Percentiles rank a stretch among this genome's conserved stretches.
These are phyloP conservation scores for Chimonanthus salicifolius DNA, from an alignment of 164 flowering plant species.

Conservation along the genomic window DNA sequence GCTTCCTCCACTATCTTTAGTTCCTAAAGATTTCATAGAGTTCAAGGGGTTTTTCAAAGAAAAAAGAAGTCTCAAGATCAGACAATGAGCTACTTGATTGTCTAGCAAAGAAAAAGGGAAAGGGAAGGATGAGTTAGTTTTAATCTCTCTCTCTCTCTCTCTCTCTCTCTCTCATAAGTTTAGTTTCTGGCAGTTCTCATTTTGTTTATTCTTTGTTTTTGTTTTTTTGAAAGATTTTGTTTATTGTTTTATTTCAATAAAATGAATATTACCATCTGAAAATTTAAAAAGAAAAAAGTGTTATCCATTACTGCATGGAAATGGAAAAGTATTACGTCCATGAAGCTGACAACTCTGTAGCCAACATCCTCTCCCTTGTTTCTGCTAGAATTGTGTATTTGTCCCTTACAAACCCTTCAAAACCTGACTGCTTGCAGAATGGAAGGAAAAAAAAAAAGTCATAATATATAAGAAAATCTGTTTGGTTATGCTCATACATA, in stretches of 20 bases:
- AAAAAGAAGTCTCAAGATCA: no score
- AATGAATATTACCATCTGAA: no score
- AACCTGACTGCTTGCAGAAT: constrained; percentile 67
- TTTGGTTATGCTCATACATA: neutral
- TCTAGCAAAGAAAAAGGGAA: no score
- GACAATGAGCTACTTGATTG: no score
- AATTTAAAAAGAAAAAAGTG: no score
- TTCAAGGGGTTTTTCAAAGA: no score
- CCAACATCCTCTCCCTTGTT: constrained; percentile 86
- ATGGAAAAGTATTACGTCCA: constrained; percentile 58
- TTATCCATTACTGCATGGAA: neutral
- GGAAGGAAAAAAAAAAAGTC: neutral
- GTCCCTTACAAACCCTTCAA: constrained; percentile 90
- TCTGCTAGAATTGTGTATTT: constrained; percentile 81
- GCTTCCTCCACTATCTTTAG: no score
- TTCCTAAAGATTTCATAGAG: no score
- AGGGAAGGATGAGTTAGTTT: no score
- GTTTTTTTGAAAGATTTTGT: no score
- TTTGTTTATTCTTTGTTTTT: no score
- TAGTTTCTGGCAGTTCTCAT: neutral
- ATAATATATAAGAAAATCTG: neutral
- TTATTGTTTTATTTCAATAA: no score
- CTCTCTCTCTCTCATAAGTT: neutral
- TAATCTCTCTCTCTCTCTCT: neutral
- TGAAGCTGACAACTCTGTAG: constrained; percentile 82